Evolutionary conservation across 305 asterid genomes (phyloP).

Genomic region (Fraxinus albicans): DNA sequence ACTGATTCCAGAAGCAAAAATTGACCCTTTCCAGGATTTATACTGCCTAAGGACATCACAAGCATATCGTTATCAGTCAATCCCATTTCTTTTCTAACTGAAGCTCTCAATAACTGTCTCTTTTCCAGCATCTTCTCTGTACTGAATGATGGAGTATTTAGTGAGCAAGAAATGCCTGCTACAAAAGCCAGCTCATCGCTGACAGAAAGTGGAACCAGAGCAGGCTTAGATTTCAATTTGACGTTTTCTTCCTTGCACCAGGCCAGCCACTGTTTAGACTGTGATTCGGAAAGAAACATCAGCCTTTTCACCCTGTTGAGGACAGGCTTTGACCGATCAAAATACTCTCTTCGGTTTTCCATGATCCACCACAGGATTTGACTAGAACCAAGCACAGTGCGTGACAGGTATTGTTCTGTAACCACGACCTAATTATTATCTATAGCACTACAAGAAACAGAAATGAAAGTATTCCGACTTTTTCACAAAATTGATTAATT

Average conservation of each 20-base stretch:
- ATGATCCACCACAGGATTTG: slow-evolving; percentile 99
- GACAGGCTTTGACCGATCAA: slow-evolving; percentile 76
- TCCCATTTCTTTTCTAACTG: slow-evolving; percentile 86
- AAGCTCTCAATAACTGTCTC: slow-evolving; percentile 54
- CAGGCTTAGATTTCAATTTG: slow-evolving; percentile 64
- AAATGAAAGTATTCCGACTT: not conserved
- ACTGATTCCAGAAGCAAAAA: slow-evolving; percentile 79
- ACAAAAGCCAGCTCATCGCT: slow-evolving; percentile 93
- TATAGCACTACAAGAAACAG: not conserved
- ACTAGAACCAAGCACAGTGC: slow-evolving; percentile 81
- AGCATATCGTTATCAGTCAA: slow-evolving; percentile 74
- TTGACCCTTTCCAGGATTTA: slow-evolving; percentile 98
- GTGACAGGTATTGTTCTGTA: slow-evolving; percentile 82
- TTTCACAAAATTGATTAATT: not conserved
- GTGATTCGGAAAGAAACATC: slow-evolving; percentile 80
- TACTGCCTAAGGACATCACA: slow-evolving; percentile 73
- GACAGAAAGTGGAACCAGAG: slow-evolving; percentile 80
- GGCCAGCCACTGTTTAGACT: slow-evolving; percentile 81
- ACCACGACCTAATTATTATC: slow-evolving; percentile 9
- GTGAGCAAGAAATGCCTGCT: slow-evolving; percentile 79
- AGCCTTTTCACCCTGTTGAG: slow-evolving; percentile 79
- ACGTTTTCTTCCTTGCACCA: slow-evolving; percentile 95
- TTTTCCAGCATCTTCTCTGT: slow-evolving; percentile 77
- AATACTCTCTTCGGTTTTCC: slow-evolving; percentile 95
- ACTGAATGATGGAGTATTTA: slow-evolving; percentile 73